Percentiles rank a stretch among this genome's conserved stretches.
phyloP scores from a whole-genome alignment of 768 basidiomycete species.

The Auriscalpium microsporum region DNA sequence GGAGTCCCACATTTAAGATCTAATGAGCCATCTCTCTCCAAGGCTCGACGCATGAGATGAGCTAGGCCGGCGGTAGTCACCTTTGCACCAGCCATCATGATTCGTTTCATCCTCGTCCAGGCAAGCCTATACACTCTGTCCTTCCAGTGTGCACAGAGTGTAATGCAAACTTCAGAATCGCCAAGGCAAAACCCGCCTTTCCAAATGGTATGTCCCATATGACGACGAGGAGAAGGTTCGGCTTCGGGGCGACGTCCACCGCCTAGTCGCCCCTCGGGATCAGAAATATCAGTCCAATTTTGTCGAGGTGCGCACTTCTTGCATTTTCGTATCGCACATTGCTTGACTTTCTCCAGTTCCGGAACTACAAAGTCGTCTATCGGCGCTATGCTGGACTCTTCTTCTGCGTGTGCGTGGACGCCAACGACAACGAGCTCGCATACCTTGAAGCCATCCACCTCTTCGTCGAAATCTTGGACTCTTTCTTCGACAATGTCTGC shows the following conservation, averaged over 20 bases:
- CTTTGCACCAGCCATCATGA: conserved; percentile 44
- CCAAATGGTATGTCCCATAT: conserved; percentile 98
- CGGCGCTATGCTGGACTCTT: conserved; percentile 95
- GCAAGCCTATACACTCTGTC: conserved; percentile 30
- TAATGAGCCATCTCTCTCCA: too few relatives aligned
- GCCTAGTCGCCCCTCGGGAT: conserved; percentile 91
- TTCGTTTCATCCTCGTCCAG: conserved; percentile 96
- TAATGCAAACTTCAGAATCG: conserved; percentile 61
- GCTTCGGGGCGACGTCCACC: conserved; percentile 91
- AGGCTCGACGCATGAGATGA: too few relatives aligned
- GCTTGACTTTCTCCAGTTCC: conserved; percentile 51
- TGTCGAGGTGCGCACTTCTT: conserved; percentile 65
- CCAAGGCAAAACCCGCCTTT: conserved; percentile 94
- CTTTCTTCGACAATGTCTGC: conserved; percentile 99
- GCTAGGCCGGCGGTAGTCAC: too few relatives aligned
- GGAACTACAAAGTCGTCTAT: conserved; percentile 96
- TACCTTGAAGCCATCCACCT: conserved; percentile 97
- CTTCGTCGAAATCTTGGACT: conserved; percentile 97
- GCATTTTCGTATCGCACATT: too few relatives aligned
- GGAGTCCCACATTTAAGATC: too few relatives aligned
- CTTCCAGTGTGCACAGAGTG: not conserved
- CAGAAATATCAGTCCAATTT: conserved; percentile 99
- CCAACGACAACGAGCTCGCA: conserved; percentile 96
- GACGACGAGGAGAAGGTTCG: conserved; percentile 99
- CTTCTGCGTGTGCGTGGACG: conserved; percentile 96